A percentile compares a stretch with the other conserved stretches of the same genome.
These are phyloP conservation scores for Pythium chondricola DNA, from an alignment of 352 stramenopile species.

Conservation along the genomic window DNA sequence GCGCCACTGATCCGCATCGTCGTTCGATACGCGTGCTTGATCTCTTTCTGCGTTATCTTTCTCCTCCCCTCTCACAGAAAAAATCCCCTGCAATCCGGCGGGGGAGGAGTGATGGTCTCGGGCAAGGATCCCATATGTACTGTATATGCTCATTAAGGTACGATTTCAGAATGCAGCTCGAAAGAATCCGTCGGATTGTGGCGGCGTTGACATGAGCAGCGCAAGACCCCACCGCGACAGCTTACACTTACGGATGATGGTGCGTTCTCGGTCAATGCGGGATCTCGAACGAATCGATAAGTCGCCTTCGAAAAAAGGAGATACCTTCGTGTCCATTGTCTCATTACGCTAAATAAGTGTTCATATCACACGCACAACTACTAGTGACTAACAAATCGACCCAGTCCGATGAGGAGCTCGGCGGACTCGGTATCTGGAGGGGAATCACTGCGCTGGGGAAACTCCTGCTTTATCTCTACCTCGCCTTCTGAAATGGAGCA, in stretches of 20 bases:
- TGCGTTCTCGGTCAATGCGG: too few species aligned
- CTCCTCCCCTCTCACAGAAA: neutral
- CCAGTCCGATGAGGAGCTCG: slow-evolving; percentile 48
- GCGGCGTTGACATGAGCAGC: too few species aligned
- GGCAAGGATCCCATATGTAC: slow-evolving; percentile 13
- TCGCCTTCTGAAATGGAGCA: slow-evolving; percentile 7
- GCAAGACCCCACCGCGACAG: too few species aligned
- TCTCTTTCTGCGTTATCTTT: neutral
- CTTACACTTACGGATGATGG: too few species aligned
- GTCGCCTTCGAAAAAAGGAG: too few species aligned
- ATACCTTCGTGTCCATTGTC: too few species aligned
- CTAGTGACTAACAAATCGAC: slow-evolving; percentile 17
- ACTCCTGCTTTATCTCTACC: slow-evolving; percentile 9
- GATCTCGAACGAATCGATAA: too few species aligned
- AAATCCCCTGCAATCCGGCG: slow-evolving; percentile 2
- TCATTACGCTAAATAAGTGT: too few species aligned
- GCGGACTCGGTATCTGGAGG: slow-evolving; percentile 42
- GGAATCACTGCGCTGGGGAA: slow-evolving; percentile 8
- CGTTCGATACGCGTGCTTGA: neutral
- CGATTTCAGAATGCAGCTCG: too few species aligned
- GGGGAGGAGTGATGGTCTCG: slow-evolving; percentile 18
- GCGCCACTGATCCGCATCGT: slow-evolving; percentile 25
- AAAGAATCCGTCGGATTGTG: too few species aligned
- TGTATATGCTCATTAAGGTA: too few species aligned
- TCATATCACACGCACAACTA: too few species aligned